Conservation (phyloP, 805 yeast genomes). For the Lipomyces yamadae region DNA sequence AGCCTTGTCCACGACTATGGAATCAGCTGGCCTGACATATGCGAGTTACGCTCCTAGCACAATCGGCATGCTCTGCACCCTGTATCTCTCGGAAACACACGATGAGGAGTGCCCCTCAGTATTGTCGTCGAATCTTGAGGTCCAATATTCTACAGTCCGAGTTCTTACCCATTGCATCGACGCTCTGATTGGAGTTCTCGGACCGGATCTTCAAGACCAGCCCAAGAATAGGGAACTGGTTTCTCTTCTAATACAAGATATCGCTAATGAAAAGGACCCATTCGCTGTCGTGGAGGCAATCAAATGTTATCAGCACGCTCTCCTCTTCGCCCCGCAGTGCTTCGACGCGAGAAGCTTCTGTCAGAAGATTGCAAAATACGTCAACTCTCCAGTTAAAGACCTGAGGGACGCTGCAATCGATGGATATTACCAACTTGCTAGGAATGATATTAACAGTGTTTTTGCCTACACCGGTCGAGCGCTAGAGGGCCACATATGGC, state of each 20-base stretch:
- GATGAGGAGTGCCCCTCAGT: slow-evolving; percentile 53
- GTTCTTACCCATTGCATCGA: slow-evolving; percentile 53
- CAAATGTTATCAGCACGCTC: slow-evolving; percentile 53
- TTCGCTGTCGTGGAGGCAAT: slow-evolving; percentile 47
- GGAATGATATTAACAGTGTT: slow-evolving; percentile 55
- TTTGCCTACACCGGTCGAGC: slow-evolving; percentile 50
- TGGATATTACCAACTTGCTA: slow-evolving; percentile 63
- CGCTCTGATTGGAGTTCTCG: slow-evolving; percentile 56
- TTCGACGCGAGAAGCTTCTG: slow-evolving; percentile 45
- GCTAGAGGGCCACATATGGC: slow-evolving; percentile 64
- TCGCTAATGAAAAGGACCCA: slow-evolving; percentile 45
- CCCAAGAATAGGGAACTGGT: slow-evolving; percentile 42
- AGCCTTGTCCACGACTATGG: slow-evolving; percentile 61
- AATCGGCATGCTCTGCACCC: slow-evolving; percentile 49
- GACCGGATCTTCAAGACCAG: slow-evolving; percentile 56
- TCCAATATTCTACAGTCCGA: slow-evolving; percentile 52
- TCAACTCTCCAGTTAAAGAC: slow-evolving; percentile 26
- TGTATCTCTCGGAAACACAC: slow-evolving; percentile 56
- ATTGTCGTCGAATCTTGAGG: slow-evolving; percentile 57
- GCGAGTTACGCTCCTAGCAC: slow-evolving; percentile 52
- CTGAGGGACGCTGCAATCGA: slow-evolving; percentile 53
- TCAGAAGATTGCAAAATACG: slow-evolving; percentile 33
- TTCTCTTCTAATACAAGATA: slow-evolving; percentile 47
- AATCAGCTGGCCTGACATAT: slow-evolving; percentile 58
- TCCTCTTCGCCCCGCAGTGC: slow-evolving; percentile 52